Evolutionary conservation across 495 filamentous ascomycete species (phyloP), one percentile per base, ranked within the genome.

Genomic region (Hamigera avellanea): DNA sequence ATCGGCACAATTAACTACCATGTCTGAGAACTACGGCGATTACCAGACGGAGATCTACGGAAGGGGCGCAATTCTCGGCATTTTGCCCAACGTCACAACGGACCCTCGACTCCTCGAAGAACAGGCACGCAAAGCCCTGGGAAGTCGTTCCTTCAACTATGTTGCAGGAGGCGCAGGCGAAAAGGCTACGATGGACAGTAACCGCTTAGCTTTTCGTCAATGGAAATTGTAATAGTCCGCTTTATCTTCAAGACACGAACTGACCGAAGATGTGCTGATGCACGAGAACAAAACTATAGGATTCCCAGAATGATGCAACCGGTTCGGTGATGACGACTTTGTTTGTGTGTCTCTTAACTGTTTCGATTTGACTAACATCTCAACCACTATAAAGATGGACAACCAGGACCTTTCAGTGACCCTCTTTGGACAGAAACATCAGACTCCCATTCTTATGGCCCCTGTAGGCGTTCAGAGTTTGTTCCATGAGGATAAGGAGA

Each of bases 81-180:
- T 55, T 17, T 51, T 61, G 29, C 75, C 75, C 2, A 56, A 56
- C 15, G 62, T 78, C 25, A 78, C 73, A 0, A 79, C 75, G 2
- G 69, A 80, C 41, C 75, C 76, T 6, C 72, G 72, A 35, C 60
- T 65, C 33, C 61, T 80, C 3, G 70, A 79, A 47, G 62, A 67
- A 26, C 67, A 74, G 43, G 76, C 76, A 12, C 59, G 54, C 32
- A 57, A 64, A 33, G 51, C 53, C 26, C 57, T 80, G 43, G 52
- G 56, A 15, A 49, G 51, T 1, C 62, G 67, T 15, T 57, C 66
- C 10, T 80, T 62, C 52, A 72, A 75, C 42, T 82, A 80, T 57
- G 67, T 78, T 10, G 61, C 69, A 16, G 76, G 76, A n/a, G 75
- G 75, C 12, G 78, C 76, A 8, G 76, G 78, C 7, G 74, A 80